Conservation (phyloP, 1,139 yeast species). For the Taphrina wiesneri region DNA sequence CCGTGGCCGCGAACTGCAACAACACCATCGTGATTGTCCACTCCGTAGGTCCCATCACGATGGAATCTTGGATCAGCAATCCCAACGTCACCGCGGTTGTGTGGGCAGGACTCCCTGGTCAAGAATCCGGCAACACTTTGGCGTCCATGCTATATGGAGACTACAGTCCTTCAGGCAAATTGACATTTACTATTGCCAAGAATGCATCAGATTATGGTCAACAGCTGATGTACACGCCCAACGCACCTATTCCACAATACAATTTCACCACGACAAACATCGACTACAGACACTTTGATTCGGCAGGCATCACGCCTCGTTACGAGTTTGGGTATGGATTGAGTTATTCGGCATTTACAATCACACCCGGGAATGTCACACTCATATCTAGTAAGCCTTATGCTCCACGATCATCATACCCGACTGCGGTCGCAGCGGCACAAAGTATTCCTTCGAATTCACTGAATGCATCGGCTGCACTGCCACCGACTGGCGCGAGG, state of each 20-base stretch:
- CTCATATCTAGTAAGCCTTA: conserved; percentile 3
- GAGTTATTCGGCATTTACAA: conserved; percentile 54
- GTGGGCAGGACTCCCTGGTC: conserved; percentile 61
- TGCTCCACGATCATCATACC: conserved; percentile 19
- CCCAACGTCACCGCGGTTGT: conserved; percentile 61
- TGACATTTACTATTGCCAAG: conserved; percentile 65
- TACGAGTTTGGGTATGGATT: conserved; percentile 65
- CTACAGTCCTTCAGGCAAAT: conserved; percentile 60
- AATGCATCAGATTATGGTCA: conserved; percentile 56
- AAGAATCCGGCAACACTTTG: conserved; percentile 54
- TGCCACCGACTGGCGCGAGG: conserved; percentile 3
- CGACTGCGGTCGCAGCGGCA: conserved; percentile 1
- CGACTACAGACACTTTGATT: conserved; percentile 60
- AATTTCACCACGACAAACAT: conserved; percentile 47
- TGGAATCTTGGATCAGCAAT: conserved; percentile 61
- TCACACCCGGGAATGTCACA: conserved; percentile 8
- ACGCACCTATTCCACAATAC: conserved; percentile 49
- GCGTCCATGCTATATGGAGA: conserved; percentile 60
- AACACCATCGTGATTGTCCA: conserved; percentile 61
- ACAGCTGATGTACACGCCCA: conserved; percentile 40
- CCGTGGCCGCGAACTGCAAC: conserved; percentile 53
- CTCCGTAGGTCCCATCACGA: conserved; percentile 61
- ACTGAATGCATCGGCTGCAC: conserved; percentile 2
- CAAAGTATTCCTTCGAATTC: background rate
- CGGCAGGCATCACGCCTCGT: conserved; percentile 58